Conservation (phyloP, 2,329 filamentous ascomycete species). For the Drechslera avenae region DNA sequence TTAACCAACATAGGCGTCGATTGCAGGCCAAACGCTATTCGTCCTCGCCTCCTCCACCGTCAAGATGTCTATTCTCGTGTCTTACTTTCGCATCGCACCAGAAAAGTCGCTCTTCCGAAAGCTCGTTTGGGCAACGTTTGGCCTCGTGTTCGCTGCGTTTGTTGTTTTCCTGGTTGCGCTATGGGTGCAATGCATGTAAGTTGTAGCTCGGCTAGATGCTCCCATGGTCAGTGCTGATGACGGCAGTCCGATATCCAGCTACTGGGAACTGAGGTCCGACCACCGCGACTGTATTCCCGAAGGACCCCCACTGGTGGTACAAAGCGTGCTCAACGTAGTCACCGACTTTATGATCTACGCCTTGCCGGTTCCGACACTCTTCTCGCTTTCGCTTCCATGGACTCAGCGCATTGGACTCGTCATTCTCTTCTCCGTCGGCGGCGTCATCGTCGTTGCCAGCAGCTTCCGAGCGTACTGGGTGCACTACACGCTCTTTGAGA, state of each 20-base stretch:
- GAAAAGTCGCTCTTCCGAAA: slow-evolving; percentile 47
- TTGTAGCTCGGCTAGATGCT: background rate
- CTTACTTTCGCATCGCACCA: slow-evolving; percentile 49
- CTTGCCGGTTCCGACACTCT: slow-evolving; percentile 54
- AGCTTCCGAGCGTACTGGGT: slow-evolving; percentile 55
- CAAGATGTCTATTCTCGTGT: slow-evolving; percentile 47
- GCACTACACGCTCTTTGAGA: slow-evolving; percentile 51
- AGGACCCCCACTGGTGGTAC: slow-evolving; percentile 51
- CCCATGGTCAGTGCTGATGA: slow-evolving; percentile 24
- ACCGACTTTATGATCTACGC: slow-evolving; percentile 55
- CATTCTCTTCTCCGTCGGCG: slow-evolving; percentile 52
- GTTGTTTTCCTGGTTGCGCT: slow-evolving; percentile 45
- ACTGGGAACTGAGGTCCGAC: slow-evolving; percentile 50
- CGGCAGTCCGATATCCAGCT: slow-evolving; percentile 51
- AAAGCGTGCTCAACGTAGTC: slow-evolving; percentile 52
- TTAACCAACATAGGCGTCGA: slow-evolving; percentile 42
- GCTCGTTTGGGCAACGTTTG: slow-evolving; percentile 45
- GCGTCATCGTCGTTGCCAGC: slow-evolving; percentile 54
- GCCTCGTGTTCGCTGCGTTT: slow-evolving; percentile 42
- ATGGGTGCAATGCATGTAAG: slow-evolving; percentile 48
- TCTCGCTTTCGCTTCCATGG: slow-evolving; percentile 52
- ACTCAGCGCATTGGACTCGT: slow-evolving; percentile 52
- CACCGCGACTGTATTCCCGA: slow-evolving; percentile 52
- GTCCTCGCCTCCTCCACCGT: slow-evolving; percentile 47
- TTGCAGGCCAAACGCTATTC: slow-evolving; percentile 47